Conservation (phyloP, 2,329 filamentous ascomycete genomes). For the Epichloe typhina region DNA sequence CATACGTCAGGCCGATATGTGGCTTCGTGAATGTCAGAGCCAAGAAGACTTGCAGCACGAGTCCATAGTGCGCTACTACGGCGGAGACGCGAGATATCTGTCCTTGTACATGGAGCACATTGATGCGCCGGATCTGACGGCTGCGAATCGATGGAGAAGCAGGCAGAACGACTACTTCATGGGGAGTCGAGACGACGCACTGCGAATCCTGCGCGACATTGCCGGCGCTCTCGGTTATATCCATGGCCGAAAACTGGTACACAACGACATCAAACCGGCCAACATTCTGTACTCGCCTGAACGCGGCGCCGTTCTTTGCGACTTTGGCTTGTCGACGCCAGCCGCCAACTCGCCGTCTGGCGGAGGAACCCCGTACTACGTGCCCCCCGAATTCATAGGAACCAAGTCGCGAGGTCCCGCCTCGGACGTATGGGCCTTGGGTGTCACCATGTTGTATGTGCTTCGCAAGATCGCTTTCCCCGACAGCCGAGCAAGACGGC, state of each 20-base stretch:
- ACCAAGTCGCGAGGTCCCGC: conserved; percentile 38
- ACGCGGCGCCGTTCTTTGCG: conserved; percentile 45
- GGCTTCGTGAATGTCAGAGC: conserved; percentile 43
- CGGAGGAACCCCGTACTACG: conserved; percentile 48
- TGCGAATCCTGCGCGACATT: conserved; percentile 41
- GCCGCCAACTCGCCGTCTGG: conserved; percentile 31
- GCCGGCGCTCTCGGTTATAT: conserved; percentile 41
- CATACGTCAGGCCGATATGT: conserved; percentile 46
- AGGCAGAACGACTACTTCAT: conserved; percentile 34
- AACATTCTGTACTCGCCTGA: conserved; percentile 48
- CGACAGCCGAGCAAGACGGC: conserved; percentile 33
- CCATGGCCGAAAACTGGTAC: conserved; percentile 38
- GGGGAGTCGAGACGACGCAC: conserved; percentile 34
- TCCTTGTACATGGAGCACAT: conserved; percentile 51
- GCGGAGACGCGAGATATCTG: conserved; percentile 45
- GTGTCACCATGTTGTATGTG: conserved; percentile 48
- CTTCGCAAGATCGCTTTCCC: conserved; percentile 42
- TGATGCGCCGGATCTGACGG: conserved; percentile 40
- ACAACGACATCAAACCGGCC: conserved; percentile 51
- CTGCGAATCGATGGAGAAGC: conserved; percentile 35
- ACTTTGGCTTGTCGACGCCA: conserved; percentile 43
- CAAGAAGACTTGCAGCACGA: conserved; percentile 42
- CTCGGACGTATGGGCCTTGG: conserved; percentile 47
- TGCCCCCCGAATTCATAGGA: conserved; percentile 49
- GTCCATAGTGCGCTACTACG: conserved; percentile 45